phyloP scores from a whole-genome alignment of 495 filamentous ascomycete species.

The Penicillium paxilli region DNA sequence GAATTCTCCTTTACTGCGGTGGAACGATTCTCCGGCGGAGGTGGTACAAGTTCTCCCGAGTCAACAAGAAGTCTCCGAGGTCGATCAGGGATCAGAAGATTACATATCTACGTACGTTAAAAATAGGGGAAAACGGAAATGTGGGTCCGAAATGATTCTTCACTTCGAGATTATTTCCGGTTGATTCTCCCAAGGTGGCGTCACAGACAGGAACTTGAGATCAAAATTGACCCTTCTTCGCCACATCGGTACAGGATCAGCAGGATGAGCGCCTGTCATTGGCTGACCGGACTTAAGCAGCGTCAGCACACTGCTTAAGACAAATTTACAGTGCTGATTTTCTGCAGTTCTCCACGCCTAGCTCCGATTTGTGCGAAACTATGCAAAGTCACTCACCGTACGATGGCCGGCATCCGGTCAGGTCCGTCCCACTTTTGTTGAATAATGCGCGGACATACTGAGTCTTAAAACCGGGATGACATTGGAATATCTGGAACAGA shows the following conservation, averaged over 20 bases:
- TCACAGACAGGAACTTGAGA: not conserved
- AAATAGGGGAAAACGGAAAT: not conserved
- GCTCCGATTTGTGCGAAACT: not conserved
- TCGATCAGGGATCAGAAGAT: not conserved
- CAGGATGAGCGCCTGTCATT: not conserved
- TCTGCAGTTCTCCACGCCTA: not conserved
- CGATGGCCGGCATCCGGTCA: not conserved
- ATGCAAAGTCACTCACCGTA: not conserved
- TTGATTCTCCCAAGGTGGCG: not conserved
- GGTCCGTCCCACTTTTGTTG: not conserved
- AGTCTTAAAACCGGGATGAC: conserved; percentile 19
- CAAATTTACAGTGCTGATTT: not conserved
- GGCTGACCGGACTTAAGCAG: not conserved
- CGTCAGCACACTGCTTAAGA: not conserved
- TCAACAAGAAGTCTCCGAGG: not conserved
- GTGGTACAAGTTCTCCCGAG: not conserved
- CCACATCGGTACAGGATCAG: not conserved
- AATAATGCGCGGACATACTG: conserved; percentile 11
- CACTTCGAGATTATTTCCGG: not conserved
- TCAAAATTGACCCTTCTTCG: not conserved
- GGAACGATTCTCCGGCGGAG: not conserved
- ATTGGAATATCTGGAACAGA: conserved; percentile 7
- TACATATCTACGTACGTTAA: no score
- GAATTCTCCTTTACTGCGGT: not conserved
- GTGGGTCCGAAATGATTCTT: not conserved